phyloP scores from a whole-genome alignment of 1,284 basidiomycete species.

The Pyrrhoderma noxium region DNA sequence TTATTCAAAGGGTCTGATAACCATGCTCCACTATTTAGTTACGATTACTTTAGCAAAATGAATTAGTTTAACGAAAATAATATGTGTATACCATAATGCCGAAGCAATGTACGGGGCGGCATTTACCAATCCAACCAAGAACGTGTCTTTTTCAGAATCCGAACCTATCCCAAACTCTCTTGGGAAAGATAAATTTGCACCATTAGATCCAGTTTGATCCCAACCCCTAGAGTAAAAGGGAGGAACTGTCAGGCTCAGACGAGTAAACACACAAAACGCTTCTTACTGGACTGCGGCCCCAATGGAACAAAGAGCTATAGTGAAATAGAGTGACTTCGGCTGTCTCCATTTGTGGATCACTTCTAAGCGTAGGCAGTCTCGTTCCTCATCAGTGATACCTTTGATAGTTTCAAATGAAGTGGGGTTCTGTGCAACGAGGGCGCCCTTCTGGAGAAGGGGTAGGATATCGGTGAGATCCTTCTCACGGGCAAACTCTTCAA shows the following conservation, averaged over 20 bases:
- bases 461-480: constrained; percentile 40
- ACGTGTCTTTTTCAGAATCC: constrained; percentile 30
- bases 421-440: constrained; percentile 52
- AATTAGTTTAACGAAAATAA: too few species aligned
- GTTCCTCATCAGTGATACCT: constrained; percentile 48
- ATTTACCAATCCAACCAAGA: constrained; percentile 43
- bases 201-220: constrained; percentile 59
- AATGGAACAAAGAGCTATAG: constrained; percentile 49
- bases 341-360: constrained; percentile 53
- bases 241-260: too few species aligned
- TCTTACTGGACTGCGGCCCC: constrained; percentile 62
- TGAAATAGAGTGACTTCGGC: constrained; percentile 44
- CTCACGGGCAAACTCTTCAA: constrained; percentile 41
- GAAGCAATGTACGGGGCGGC: constrained; percentile 45
- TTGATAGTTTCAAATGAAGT: constrained; percentile 42
- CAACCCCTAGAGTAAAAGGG: constrained; percentile 39
- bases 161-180: constrained; percentile 37
- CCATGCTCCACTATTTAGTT: constrained; percentile 31
- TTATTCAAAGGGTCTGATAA: constrained; percentile 42
- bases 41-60: too few species aligned
- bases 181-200: constrained; percentile 61
- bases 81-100: constrained; percentile 56
- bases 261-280: constrained; percentile 25
- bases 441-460: constrained; percentile 44
- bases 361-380: constrained; percentile 42